A percentile compares a stretch with the other conserved stretches of the same genome.
Conservation (phyloP, 495 filamentous ascomycete genomes). For the Annulohypoxylon stygium region DNA sequence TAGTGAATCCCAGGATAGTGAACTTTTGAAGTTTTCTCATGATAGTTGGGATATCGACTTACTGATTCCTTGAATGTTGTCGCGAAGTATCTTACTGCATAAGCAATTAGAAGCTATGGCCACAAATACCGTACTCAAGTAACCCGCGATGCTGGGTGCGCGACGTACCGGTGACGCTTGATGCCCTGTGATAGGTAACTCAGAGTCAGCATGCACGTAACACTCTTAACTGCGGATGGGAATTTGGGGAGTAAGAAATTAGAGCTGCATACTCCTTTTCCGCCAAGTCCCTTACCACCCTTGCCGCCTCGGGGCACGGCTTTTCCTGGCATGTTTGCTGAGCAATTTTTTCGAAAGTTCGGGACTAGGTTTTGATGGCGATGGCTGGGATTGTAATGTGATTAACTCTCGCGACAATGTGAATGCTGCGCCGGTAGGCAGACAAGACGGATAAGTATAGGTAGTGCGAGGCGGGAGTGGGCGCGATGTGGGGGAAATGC, state of each 20-base stretch:
- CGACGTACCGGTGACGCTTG: constrained; percentile 48
- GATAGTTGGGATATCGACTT: constrained; percentile 50
- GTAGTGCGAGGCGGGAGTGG: constrained; percentile 22
- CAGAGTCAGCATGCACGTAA: constrained; percentile 29
- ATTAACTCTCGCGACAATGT: not conserved
- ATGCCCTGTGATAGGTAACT: constrained; percentile 36
- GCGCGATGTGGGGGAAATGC: constrained; percentile 21
- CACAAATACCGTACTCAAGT: not conserved
- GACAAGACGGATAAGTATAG: not conserved
- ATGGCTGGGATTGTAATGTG: not conserved
- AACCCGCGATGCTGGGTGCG: not conserved
- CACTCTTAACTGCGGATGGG: constrained; percentile 4
- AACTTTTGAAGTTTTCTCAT: not conserved
- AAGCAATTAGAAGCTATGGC: constrained; percentile 16
- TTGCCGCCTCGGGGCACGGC: constrained; percentile 31
- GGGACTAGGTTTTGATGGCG: not conserved
- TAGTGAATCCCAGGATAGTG: not conserved
- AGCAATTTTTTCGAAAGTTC: not conserved
- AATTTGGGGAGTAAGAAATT: not conserved
- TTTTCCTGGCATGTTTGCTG: constrained; percentile 30
- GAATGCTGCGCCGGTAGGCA: constrained; percentile 6
- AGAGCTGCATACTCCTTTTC: constrained; percentile 44
- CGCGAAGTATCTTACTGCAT: constrained; percentile 69
- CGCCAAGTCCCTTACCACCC: constrained; percentile 46
- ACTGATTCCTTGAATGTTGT: constrained; percentile 76